Percentiles rank a stretch among this genome's conserved stretches.
Conservation (phyloP, 208 protist genomes). For the Angomonas ambiguus region DNA sequence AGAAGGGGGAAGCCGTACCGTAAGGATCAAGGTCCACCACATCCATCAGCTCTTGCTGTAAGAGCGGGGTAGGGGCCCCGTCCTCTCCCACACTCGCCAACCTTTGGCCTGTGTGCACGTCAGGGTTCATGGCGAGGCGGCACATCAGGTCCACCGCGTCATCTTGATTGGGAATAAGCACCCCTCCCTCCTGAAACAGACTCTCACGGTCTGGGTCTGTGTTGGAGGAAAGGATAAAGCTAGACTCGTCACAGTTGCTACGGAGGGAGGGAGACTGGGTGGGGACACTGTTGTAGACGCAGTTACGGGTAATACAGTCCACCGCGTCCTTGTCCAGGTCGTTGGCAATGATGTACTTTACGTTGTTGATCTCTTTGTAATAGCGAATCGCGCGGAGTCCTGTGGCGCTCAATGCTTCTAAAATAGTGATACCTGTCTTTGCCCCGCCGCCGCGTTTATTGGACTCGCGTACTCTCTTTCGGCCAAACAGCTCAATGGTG, state of each 20-base stretch:
- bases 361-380: conserved; percentile 93
- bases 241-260: conserved; percentile 78
- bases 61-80: conserved; percentile 28
- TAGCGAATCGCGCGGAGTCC: conserved; percentile 98
- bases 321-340: conserved; percentile 96
- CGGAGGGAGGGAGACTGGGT: conserved; percentile 40
- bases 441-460: conserved; percentile 50
- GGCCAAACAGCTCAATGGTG: conserved; percentile 85
- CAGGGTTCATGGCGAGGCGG: conserved; percentile 62
- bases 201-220: background rate
- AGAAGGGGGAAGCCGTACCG: conserved; percentile 95
- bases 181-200: conserved; percentile 36
- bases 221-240: conserved; percentile 28
- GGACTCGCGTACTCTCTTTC: conserved; percentile 39
- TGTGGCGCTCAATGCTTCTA: conserved; percentile 97
- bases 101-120: conserved; percentile 41
- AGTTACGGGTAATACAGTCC: conserved; percentile 93
- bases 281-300: conserved; percentile 92
- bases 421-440: conserved; percentile 87
- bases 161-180: conserved; percentile 88
- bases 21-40: conserved; percentile 99
- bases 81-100: conserved; percentile 22
- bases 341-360: conserved; percentile 98
- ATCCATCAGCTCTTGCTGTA: conserved; percentile 92
- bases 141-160: conserved; percentile 93